phyloP scores from a whole-genome alignment of 2,329 filamentous ascomycete genomes.

The Ciborinia camelliae region DNA sequence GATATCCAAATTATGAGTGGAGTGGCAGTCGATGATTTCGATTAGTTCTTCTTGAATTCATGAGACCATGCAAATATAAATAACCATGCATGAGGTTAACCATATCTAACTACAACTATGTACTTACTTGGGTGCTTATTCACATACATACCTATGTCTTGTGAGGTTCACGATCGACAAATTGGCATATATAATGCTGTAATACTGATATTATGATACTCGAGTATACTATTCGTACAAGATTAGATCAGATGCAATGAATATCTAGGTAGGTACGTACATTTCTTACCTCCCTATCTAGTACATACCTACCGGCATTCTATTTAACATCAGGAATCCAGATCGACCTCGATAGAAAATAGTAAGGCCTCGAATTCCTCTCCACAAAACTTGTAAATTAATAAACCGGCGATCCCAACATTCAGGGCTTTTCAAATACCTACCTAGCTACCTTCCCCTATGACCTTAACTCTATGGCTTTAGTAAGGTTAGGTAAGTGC shows the following conservation, averaged over 20 bases:
- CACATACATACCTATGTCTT: not conserved
- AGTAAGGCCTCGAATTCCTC: slow-evolving; percentile 9
- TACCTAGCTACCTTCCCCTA: no score
- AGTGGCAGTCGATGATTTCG: not conserved
- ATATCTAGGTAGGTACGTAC: not conserved
- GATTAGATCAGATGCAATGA: not conserved
- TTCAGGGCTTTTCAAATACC: not conserved
- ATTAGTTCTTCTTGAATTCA: not conserved
- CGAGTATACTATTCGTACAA: no score
- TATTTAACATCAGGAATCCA: not conserved
- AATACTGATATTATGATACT: not conserved
- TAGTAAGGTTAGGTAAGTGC: not conserved
- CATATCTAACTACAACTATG: not conserved
- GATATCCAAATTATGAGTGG: not conserved
- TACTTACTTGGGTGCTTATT: not conserved
- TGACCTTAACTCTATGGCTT: no score
- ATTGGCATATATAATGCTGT: not conserved
- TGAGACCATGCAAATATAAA: not conserved
- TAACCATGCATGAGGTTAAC: not conserved
- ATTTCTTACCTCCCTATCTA: no score
- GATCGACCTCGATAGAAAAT: not conserved
- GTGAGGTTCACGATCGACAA: not conserved
- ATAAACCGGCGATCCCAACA: not conserved
- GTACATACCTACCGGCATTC: not conserved
- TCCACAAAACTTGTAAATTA: not conserved